A percentile compares a stretch with the other conserved stretches of the same genome.
phyloP scores from a whole-genome alignment of 176 grass and related monocot genomes.

The Elaeis guineensis region DNA sequence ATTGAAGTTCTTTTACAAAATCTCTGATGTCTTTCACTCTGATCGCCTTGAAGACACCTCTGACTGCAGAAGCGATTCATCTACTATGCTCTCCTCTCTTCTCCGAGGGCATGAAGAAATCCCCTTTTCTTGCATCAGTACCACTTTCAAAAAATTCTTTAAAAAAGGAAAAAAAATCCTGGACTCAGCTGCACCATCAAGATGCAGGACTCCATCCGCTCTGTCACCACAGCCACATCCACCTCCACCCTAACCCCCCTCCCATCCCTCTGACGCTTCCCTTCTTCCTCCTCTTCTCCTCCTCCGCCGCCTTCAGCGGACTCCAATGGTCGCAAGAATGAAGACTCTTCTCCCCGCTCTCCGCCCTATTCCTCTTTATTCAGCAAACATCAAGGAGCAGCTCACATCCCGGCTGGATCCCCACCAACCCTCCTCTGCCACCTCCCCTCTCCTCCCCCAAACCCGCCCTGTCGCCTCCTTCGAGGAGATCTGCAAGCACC shows the following conservation, averaged over 20 bases:
- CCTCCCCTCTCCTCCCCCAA: conserved; percentile 2
- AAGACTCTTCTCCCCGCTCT: background rate
- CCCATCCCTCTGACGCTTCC: background rate
- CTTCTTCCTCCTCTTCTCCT: conserved; percentile 7
- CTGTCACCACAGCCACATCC: too few species aligned
- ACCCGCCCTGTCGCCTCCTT: background rate
- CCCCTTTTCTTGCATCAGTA: too few species aligned
- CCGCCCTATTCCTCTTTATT: conserved; percentile 25
- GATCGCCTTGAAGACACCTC: too few species aligned
- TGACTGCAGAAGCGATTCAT: too few species aligned
- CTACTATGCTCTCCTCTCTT: too few species aligned
- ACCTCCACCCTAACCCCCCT: background rate
- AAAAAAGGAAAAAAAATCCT: too few species aligned
- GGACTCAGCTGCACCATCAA: too few species aligned
- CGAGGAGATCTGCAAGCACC: conserved; percentile 21
- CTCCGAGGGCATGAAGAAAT: too few species aligned
- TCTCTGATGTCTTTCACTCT: too few species aligned
- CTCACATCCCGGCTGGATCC: conserved; percentile 33
- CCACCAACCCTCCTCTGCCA: conserved; percentile 12
- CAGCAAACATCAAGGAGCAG: conserved; percentile 26
- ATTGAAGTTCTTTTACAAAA: too few species aligned
- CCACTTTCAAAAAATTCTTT: too few species aligned
- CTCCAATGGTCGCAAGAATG: background rate
- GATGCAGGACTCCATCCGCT: too few species aligned
- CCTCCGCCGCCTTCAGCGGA: conserved; percentile 1